Base-by-base conservation (phyloP, 2,329 filamentous ascomycete genomes). In the Botryotinia calthae region DNA sequence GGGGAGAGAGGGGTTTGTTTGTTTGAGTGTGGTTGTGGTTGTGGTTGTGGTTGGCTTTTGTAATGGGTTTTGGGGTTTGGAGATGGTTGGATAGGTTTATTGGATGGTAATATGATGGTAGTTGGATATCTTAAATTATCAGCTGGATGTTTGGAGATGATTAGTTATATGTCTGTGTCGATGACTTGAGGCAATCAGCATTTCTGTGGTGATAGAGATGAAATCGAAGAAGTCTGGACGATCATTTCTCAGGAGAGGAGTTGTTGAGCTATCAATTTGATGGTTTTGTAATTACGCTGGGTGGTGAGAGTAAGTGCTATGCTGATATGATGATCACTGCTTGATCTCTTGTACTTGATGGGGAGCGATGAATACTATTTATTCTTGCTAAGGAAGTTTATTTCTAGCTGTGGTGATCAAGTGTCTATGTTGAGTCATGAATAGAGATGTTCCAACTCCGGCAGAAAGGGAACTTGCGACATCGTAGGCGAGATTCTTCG, bases 391-490 rank as follows among this genome's bases (percentile, higher is more conserved):
- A 0, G 25, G 0, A n/a, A n/a, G 25, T 51, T 14, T n/a, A 22
- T 51, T 22, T 14, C 10, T 5, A 10, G 25, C 2, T n/a, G 10
- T 7, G 2, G 25, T n/a, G 2, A 22, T 51, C 4, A 14, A 6
- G 48, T n/a, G 4, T 51, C 25, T 51, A 6, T 14, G 7, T 7
- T 14, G 14, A n/a, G 48, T 51, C 4, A n/a, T 51, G 12, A 51
- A 12, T 4, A n/a, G 48, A 51, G 14, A n/a, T 0, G 4, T 14
- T 51, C 12, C 48, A 14, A n/a, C 10, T 51, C 25, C 12, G 12
- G 25, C 4, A 3, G 12, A 51, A 25, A n/a, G 25, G 9, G 5
- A 4, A 14, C 12, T 51, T 51, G 25, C 0, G 10, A n/a, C 0
- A 51, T 14, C 12, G 25, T 51, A 51, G 48, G 12, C 25, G 14